phyloP scores from a whole-genome alignment of 495 filamentous ascomycete species.

The Bathelium albidoporum region DNA sequence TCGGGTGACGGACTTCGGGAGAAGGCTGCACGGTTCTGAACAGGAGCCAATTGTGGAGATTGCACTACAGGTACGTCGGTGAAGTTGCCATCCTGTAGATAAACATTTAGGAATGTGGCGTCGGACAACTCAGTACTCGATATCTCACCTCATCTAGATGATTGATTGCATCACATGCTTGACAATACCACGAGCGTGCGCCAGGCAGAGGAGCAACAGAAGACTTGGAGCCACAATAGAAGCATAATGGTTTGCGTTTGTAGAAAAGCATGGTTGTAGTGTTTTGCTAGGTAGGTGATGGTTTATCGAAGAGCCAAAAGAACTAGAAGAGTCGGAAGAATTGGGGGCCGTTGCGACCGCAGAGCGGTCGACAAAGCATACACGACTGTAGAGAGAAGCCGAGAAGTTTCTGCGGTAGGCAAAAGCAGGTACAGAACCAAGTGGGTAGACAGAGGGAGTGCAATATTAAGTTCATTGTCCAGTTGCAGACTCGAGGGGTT shows the following conservation, averaged over 20 bases:
- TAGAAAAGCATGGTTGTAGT: neutral
- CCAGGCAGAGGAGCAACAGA: neutral
- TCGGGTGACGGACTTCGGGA: slow-evolving; percentile 22
- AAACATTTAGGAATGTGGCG: neutral
- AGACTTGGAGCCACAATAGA: neutral
- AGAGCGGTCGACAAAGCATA: too few species aligned
- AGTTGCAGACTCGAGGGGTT: neutral
- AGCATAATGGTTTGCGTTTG: neutral
- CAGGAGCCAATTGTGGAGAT: neutral
- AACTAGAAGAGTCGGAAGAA: neutral
- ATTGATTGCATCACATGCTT: neutral
- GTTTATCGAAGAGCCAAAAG: too few species aligned
- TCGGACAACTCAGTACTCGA: neutral
- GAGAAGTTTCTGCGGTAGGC: too few species aligned
- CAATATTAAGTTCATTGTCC: neutral
- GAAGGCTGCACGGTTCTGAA: slow-evolving; percentile 2
- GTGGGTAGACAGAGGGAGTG: neutral
- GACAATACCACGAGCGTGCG: neutral
- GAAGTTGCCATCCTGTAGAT: neutral
- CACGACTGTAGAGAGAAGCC: too few species aligned
- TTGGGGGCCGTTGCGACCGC: neutral
- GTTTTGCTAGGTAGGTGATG: neutral
- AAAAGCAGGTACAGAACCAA: too few species aligned
- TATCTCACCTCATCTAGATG: neutral
- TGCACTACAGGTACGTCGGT: neutral